Conservation (phyloP, 345 rosid species). For the Populus ilicifolia region DNA sequence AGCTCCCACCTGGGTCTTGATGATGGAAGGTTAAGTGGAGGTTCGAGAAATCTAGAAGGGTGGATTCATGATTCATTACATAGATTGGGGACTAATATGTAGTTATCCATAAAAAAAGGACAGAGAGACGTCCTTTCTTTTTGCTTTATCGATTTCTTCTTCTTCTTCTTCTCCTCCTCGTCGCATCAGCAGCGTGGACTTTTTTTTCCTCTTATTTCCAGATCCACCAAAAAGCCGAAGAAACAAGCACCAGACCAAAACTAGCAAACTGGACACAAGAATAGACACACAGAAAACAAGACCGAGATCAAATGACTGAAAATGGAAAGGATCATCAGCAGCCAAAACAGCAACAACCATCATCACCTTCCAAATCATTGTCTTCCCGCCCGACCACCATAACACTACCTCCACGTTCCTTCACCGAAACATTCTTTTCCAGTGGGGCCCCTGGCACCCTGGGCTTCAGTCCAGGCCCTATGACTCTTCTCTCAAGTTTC, state of each 20-base stretch:
- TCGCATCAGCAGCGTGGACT: not conserved
- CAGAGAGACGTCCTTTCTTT: no score
- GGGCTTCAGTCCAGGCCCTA: slow-evolving; percentile 86
- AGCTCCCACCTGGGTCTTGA: no score
- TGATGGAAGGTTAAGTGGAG: no score
- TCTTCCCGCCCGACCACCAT: slow-evolving; percentile 47
- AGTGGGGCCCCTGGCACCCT: slow-evolving; percentile 20
- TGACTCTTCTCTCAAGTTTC: slow-evolving; percentile 72
- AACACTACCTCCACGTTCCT: slow-evolving; percentile 52
- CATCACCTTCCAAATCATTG: slow-evolving; percentile 25
- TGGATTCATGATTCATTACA: not conserved
- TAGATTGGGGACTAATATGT: no score
- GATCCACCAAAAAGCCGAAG: not conserved
- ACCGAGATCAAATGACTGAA: slow-evolving; percentile 37
- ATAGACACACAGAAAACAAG: not conserved
- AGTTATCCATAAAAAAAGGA: not conserved
- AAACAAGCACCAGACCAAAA: not conserved
- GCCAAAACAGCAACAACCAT: not conserved
- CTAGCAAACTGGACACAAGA: not conserved
- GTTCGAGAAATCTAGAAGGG: not conserved
- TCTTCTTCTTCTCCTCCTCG: not conserved
- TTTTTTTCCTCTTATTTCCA: not conserved
- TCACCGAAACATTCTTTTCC: slow-evolving; percentile 39
- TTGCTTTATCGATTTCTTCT: not conserved
- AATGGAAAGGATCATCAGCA: slow-evolving; percentile 20